Conservation (phyloP, 2,329 filamentous ascomycete species). For the Cytospora mali region DNA sequence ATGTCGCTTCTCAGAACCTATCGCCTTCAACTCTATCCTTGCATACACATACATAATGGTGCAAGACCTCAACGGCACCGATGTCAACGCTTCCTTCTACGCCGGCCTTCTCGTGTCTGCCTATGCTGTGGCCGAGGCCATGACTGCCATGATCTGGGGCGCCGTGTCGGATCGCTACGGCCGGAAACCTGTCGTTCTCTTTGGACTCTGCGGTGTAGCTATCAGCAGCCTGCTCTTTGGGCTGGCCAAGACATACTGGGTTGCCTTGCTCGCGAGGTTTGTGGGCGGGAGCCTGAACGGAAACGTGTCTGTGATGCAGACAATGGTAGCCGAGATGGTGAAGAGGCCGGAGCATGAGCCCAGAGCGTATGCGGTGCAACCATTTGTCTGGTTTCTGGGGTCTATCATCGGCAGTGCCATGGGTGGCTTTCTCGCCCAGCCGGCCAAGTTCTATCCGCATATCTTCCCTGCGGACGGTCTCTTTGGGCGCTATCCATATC, state of each 20-base stretch:
- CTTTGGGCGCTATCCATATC: conserved; percentile 68
- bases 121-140: conserved; percentile 46
- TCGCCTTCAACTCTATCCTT: conserved; percentile 49
- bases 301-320: conserved; percentile 46
- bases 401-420: conserved; percentile 27
- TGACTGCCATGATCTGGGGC: conserved; percentile 48
- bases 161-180: conserved; percentile 45
- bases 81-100: conserved; percentile 50
- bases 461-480: conserved; percentile 44
- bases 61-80: conserved; percentile 41
- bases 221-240: conserved; percentile 47
- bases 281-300: conserved; percentile 45
- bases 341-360: conserved; percentile 46
- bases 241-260: conserved; percentile 45
- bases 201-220: conserved; percentile 38
- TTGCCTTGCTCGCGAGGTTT: conserved; percentile 45
- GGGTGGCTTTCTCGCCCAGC: conserved; percentile 27
- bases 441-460: conserved; percentile 27
- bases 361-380: conserved; percentile 26
- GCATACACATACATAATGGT: conserved; percentile 49
- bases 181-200: conserved; percentile 37
- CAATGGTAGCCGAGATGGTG: conserved; percentile 47
- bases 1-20: conserved; percentile 49
- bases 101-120: conserved; percentile 51
- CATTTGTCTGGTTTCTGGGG: conserved; percentile 28